phyloP scores from a whole-genome alignment of 1,284 basidiomycete genomes.

The Amylostereum chailletii region DNA sequence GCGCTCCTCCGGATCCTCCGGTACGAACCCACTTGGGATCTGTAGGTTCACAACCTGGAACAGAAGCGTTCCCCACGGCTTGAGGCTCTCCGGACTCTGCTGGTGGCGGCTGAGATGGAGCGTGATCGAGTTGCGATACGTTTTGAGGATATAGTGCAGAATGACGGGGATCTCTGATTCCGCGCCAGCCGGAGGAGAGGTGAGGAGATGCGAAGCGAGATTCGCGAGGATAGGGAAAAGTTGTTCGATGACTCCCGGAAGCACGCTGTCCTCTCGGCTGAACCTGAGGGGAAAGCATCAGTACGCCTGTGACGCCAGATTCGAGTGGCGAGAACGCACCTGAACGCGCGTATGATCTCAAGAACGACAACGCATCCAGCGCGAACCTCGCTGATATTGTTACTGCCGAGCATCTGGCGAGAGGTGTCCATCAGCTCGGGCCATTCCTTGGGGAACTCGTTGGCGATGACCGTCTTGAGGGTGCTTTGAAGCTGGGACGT shows the following conservation, averaged over 20 bases:
- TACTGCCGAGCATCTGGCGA: slow-evolving; percentile 53
- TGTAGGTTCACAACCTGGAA: slow-evolving; percentile 68
- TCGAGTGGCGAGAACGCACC: slow-evolving; percentile 25
- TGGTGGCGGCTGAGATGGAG: slow-evolving; percentile 66
- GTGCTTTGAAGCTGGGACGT: slow-evolving; percentile 66
- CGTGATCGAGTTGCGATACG: slow-evolving; percentile 74
- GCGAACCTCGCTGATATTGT: slow-evolving; percentile 60
- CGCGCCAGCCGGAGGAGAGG: slow-evolving; percentile 44
- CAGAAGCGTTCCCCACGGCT: slow-evolving; percentile 80
- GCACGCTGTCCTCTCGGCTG: slow-evolving; percentile 50
- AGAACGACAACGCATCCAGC: slow-evolving; percentile 71
- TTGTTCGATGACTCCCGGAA: slow-evolving; percentile 49
- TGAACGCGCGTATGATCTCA: slow-evolving; percentile 68
- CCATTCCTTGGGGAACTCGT: slow-evolving; percentile 76
- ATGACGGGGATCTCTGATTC: slow-evolving; percentile 67
- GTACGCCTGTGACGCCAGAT: not conserved
- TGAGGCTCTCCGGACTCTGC: slow-evolving; percentile 62
- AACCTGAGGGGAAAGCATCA: slow-evolving; percentile 35
- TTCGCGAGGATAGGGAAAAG: slow-evolving; percentile 68
- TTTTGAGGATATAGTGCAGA: slow-evolving; percentile 75
- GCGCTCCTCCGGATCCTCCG: slow-evolving; percentile 64
- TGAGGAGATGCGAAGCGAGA: slow-evolving; percentile 59
- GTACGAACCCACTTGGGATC: slow-evolving; percentile 56
- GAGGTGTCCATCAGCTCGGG: slow-evolving; percentile 53
- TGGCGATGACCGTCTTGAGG: slow-evolving; percentile 60